phyloP scores from a whole-genome alignment of 2,329 filamentous ascomycete genomes.

The Pyricularia sp. region DNA sequence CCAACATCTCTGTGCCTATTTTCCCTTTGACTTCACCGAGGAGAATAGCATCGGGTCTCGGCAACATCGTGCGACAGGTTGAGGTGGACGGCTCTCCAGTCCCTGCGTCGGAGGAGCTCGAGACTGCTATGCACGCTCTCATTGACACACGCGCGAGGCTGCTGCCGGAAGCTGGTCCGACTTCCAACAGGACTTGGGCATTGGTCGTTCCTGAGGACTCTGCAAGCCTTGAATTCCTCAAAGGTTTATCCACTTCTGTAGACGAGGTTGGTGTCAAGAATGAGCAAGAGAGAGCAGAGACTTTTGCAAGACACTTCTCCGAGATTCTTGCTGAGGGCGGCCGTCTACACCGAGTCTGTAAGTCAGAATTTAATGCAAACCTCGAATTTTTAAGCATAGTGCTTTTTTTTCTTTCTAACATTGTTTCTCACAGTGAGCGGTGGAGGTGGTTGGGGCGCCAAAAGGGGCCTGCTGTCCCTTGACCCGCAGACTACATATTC shows the following conservation, averaged over 20 bases:
- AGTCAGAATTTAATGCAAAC: conserved; percentile 10
- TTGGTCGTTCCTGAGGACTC: conserved; percentile 39
- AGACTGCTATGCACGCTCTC: conserved; percentile 47
- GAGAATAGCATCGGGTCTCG: conserved; percentile 51
- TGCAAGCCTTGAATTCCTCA: background rate
- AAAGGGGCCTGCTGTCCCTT: conserved; percentile 64
- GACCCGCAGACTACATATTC: conserved; percentile 52
- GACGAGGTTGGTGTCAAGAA: background rate
- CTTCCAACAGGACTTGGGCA: conserved; percentile 40
- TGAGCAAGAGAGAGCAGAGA: background rate
- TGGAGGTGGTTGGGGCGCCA: conserved; percentile 73
- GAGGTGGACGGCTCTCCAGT: conserved; percentile 25
- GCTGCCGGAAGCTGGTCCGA: conserved; percentile 8
- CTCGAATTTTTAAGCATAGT: background rate
- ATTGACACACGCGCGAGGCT: conserved; percentile 28
- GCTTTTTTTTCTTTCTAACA: conserved; percentile 7
- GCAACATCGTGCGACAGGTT: conserved; percentile 64
- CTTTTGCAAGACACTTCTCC: conserved; percentile 12
- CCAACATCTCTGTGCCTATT: conserved; percentile 27
- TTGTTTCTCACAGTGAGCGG: conserved; percentile 47
- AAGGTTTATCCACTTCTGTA: background rate
- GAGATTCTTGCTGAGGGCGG: conserved; percentile 28
- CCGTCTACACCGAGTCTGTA: conserved; percentile 33
- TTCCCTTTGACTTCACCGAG: conserved; percentile 51
- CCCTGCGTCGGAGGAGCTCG: conserved; percentile 61